Base-by-base conservation (phyloP, 148 eudicot genomes). In the Cornus kousa region DNA sequence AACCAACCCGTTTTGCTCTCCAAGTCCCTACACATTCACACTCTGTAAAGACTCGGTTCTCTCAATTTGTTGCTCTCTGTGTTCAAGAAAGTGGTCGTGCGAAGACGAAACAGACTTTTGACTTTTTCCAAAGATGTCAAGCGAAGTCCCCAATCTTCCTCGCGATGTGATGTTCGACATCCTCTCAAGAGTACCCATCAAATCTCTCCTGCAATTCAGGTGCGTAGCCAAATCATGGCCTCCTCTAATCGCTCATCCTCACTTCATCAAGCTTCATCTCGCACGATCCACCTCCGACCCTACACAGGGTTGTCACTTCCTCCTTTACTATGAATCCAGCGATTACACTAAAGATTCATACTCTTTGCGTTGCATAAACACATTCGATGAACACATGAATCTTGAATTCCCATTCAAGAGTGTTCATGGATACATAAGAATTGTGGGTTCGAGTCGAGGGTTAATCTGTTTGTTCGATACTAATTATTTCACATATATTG, bases 381-480 rank as follows among this genome's bases (percentile, higher is more conserved):
- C 35, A 0, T 40, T 81, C 3, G 12, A 64, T 71, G 67, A 32
- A 62, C 46, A 40, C 71, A 71, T 50, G 32, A 67, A 53, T 23
- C 67, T 81, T 74, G 74, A 71, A 65, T 57, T 75, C 28, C 87
- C 87, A 10, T 78, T 78, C 79, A 74, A 75, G 28, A 75, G 80
- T 16, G 23, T 67, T 7, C 40, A 81, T 24, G 87, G 84, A 20
- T 85, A 71, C 23, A 19, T 85, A 19, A 40, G 82, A 77, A 60
- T 85, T 9, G 87, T 79, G 11, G 87, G 87, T 53, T 81, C 87
- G 0, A 59, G 35, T 65, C 68, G 73, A 13, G 87, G 87, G 24
- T 68, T 82, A 22, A 53, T 85, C 4, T 81, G 87, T 37, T 82
- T 81, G 40, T 78, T 81, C 28, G 85, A 85, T 68, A 85, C 80